Conservation (phyloP, 2,329 filamentous ascomycete genomes). For the Zymoseptoria brevis region DNA sequence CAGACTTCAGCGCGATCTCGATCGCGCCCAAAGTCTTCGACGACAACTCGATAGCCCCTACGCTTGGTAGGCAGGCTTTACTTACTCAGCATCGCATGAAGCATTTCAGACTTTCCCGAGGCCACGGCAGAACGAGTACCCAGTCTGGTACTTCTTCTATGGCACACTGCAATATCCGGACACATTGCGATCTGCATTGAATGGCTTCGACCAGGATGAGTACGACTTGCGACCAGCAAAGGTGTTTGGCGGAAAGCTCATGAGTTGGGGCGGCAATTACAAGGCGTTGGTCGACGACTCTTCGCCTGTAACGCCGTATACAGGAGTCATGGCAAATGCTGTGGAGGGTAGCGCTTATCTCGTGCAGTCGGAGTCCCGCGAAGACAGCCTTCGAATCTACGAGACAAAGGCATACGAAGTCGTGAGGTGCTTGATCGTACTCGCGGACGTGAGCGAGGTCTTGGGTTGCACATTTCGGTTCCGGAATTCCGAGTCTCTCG, state of each 20-base stretch:
- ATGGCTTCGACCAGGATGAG: constrained; percentile 9
- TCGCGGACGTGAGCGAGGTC: background rate
- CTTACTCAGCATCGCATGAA: background rate
- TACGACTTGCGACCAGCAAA: constrained; percentile 23
- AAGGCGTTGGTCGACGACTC: constrained; percentile 32
- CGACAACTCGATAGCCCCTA: background rate
- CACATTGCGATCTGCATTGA: constrained; percentile 27
- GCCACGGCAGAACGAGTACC: constrained; percentile 25
- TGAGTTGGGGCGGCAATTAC: constrained; percentile 32
- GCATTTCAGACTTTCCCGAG: background rate
- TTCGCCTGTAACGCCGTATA: no score
- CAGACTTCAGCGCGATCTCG: background rate
- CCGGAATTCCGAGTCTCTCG: background rate
- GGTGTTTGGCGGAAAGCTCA: constrained; percentile 26
- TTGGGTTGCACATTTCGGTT: background rate
- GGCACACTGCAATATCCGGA: constrained; percentile 28
- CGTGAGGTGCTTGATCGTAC: constrained; percentile 29
- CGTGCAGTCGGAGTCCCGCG: constrained; percentile 27
- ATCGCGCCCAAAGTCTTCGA: background rate
- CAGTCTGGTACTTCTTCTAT: constrained; percentile 37
- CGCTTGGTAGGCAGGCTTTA: background rate
- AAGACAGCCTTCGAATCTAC: constrained; percentile 29
- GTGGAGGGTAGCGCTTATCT: constrained; percentile 29
- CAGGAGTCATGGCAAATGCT: background rate
- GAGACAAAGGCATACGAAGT: constrained; percentile 36